Evolutionary conservation across 495 filamentous ascomycete genomes (phyloP), one percentile per base, ranked within the genome.

Genomic region (Penicillium dipodomyicola): DNA sequence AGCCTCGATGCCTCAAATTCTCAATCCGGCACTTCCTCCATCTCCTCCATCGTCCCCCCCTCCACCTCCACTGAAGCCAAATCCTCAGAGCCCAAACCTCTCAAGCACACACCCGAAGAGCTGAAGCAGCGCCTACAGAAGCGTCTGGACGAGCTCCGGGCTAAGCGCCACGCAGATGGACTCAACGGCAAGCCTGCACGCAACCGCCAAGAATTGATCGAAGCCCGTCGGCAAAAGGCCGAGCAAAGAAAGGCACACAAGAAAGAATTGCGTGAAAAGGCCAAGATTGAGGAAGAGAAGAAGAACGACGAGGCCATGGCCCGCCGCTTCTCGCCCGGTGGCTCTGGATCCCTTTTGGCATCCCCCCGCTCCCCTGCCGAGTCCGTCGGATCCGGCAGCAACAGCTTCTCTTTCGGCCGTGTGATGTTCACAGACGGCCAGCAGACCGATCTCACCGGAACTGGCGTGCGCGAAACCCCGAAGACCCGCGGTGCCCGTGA

Each of bases 371-470:
- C 75, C 30, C 71, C 77, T 6, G 70, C 68, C n/a, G 77, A 77
- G 20, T 74, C 74, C 1, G 65, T 72, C 35, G 65, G 69, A 6
- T 64, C 65, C 4, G 65, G 59, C 64, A 79, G 56, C 61, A 86
- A 82, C 66, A 90, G 86, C 76, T 92, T 94, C 71, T 83, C 89
- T 15, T 98, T 97, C 71, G 89, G 91, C 41, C 84, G 89, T 23
- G 82, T 98, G 19, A 83, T 87, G 44, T 97, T 97, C 71, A 82
- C 84, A 3, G 92, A 97, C 65, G 95, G 94, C 32, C 82, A 88
- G 42, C 80, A 87, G 54, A 72, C 91, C 44, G 87, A 93, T 39
- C 76, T 87, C 48, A 82, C 82, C 40, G 73, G 94, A 19, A 71
- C 78, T 4, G 78, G 79, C 57, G 74, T 92, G 40, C 76, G 87